Conservation (phyloP, 352 stramenopile genomes). For the Phytophthora cajani region DNA sequence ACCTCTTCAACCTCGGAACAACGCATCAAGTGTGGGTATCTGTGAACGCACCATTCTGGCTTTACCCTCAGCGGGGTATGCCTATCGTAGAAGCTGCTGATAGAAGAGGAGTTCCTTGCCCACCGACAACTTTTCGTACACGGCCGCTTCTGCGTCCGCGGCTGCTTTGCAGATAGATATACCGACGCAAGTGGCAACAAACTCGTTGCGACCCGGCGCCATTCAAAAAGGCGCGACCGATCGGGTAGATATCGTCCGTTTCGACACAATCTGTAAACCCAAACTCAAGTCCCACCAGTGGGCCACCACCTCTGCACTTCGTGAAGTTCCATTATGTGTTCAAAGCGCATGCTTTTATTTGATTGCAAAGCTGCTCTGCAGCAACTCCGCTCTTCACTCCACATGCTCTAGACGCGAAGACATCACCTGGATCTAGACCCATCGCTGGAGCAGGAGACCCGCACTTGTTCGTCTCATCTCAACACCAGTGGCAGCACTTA, state of each 20-base stretch:
- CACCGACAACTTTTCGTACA: neutral
- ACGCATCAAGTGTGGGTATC: neutral
- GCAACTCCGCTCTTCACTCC: slow-evolving; percentile 25
- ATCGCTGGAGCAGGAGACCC: slow-evolving; percentile 38
- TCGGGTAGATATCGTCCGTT: slow-evolving; percentile 39
- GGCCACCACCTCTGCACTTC: neutral
- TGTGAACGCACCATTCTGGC: slow-evolving; percentile 35
- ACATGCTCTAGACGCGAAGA: slow-evolving; percentile 35
- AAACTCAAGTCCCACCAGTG: slow-evolving; percentile 12
- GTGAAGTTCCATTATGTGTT: slow-evolving; percentile 25
- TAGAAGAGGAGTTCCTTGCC: slow-evolving; percentile 4
- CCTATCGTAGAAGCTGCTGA: slow-evolving; percentile 1
- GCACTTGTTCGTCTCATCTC: slow-evolving; percentile 26
- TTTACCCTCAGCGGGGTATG: slow-evolving; percentile 11
- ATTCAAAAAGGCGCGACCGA: slow-evolving; percentile 41
- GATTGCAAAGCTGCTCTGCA: slow-evolving; percentile 25
- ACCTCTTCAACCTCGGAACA: neutral
- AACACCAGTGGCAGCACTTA: slow-evolving; percentile 22
- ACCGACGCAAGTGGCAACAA: slow-evolving; percentile 1
- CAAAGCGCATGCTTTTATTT: slow-evolving; percentile 47
- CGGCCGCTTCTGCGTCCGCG: neutral
- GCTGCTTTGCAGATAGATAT: slow-evolving; percentile 1
- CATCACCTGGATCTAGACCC: slow-evolving; percentile 84
- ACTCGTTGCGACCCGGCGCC: slow-evolving; percentile 1
- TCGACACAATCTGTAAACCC: slow-evolving; percentile 2